Evolutionary conservation across 805 yeast species (phyloP).

Genomic region (Diddensiella santjacobensis): DNA sequence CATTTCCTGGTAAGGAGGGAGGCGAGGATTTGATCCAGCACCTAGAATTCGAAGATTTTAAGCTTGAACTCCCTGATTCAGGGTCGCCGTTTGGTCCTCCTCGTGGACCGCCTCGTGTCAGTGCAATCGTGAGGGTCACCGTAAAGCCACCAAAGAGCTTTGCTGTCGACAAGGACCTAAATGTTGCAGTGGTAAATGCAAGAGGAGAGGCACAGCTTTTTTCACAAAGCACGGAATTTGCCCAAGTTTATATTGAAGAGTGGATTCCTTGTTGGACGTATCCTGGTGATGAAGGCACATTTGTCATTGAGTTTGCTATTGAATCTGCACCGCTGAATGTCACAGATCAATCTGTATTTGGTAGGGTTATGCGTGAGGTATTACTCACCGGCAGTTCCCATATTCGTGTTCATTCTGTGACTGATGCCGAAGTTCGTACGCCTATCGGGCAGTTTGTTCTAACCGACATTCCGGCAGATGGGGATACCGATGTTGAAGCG

Average conservation of each 20-base stretch:
- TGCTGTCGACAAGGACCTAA: slow-evolving; percentile 22
- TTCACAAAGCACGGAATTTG: slow-evolving; percentile 41
- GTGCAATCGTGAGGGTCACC: slow-evolving; percentile 27
- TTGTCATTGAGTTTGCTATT: slow-evolving; percentile 39
- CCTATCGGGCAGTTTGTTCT: slow-evolving; percentile 34
- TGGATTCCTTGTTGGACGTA: slow-evolving; percentile 44
- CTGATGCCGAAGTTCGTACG: slow-evolving; percentile 35
- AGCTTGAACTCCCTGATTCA: slow-evolving; percentile 19
- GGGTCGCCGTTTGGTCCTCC: slow-evolving; percentile 13
- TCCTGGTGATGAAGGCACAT: slow-evolving; percentile 23
- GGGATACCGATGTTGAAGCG: slow-evolving; percentile 21
- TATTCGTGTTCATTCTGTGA: slow-evolving; percentile 36
- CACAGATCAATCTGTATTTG: slow-evolving; percentile 40
- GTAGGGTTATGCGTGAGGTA: slow-evolving; percentile 42
- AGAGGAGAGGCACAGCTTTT: slow-evolving; percentile 42
- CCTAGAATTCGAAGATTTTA: slow-evolving; percentile 26
- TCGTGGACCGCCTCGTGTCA: slow-evolving; percentile 21
- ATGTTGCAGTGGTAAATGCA: slow-evolving; percentile 35
- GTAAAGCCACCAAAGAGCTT: slow-evolving; percentile 27
- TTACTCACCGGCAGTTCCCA: slow-evolving; percentile 39
- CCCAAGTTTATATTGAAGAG: slow-evolving; percentile 40
- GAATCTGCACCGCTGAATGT: slow-evolving; percentile 43
- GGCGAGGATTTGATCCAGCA: slow-evolving; percentile 29
- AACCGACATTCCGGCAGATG: slow-evolving; percentile 22
- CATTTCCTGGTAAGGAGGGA: slow-evolving; percentile 24